Base-by-base conservation (phyloP, 768 basidiomycete genomes). In the Amanita jacksonii region DNA sequence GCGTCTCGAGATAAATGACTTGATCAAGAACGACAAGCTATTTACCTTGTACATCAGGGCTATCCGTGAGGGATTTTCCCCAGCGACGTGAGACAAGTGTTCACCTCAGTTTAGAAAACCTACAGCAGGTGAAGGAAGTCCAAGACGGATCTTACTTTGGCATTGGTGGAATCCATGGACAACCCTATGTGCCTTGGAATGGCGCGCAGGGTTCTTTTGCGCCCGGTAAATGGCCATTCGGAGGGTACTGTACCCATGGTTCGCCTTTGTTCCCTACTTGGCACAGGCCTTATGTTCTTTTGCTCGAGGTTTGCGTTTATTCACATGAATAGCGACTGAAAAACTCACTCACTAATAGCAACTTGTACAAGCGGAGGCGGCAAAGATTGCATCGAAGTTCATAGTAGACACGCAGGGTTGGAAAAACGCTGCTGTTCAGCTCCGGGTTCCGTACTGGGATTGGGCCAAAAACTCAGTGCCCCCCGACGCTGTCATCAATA, bases 31-130 rank as follows among this genome's bases (percentile, higher is more conserved):
- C 41, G 55, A 61, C 10, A 61, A 69, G 37, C 64, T 68, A 45
- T 74, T 74, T 51, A 71, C 75, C 13, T 62, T 76, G 2, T 76
- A 70, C 47, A 56, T 76, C 33, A 72, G 73, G 48, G 73, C 73
- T 1, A 60, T 74, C 38, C 52, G 73, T 75, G 35, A 39, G 70
- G 60, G n/a, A 16, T 31, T 27, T 12, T 18, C 5, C 19, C 28
- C 13, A 18, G 3, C 35, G 5, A 13, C 33, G 9, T 20, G 7
- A 8, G 8, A 4, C 3, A 28, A 20, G 12, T 30, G 23, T 34
- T 41, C 27, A 33, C 30, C 23, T 44, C 30, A 9, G 3, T n/a
- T 41, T 40, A 69, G 64, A 55, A 46, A 35, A 45, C 12, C 65
- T 69, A 52, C 59, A 56, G 34, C 38, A 45, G 35, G 46, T 56